phyloP scores from a whole-genome alignment of 2,329 filamentous ascomycete genomes.

The Venturiaceae sp. region DNA sequence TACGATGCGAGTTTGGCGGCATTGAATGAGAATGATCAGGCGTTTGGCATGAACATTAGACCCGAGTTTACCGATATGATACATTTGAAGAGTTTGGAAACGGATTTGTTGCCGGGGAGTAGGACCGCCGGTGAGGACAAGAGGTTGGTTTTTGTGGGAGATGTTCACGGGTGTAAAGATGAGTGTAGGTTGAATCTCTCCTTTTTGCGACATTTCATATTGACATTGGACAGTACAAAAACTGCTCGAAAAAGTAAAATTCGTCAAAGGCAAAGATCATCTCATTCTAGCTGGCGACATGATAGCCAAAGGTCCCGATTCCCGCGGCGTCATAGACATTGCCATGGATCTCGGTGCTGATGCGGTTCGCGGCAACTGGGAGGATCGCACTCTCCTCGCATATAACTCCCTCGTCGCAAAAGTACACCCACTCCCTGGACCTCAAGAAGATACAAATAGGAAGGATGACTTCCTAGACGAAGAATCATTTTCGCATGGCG shows the following conservation, averaged over 20 bases:
- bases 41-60: constrained; percentile 36
- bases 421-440: constrained; percentile 13
- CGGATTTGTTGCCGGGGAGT: constrained; percentile 32
- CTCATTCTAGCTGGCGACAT: constrained; percentile 29
- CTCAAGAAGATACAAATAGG: constrained; percentile 21
- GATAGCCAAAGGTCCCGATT: constrained; percentile 79
- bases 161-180: constrained; percentile 80
- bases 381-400: constrained; percentile 71
- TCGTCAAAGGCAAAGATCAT: constrained; percentile 46
- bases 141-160: constrained; percentile 73
- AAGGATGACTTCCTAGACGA: constrained; percentile 21
- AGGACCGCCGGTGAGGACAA: constrained; percentile 30
- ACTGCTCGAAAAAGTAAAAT: constrained; percentile 58
- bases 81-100: constrained; percentile 39
- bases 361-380: constrained; percentile 85
- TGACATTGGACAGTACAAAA: constrained; percentile 28
- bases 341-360: constrained; percentile 66
- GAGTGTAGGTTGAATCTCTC: constrained; percentile 40
- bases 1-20: constrained; percentile 22
- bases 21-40: constrained; percentile 1
- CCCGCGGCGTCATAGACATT: constrained; percentile 63
- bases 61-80: constrained; percentile 40
- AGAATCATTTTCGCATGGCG: constrained; percentile 21
- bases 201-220: neutral
- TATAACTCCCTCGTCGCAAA: constrained; percentile 29